A percentile compares a stretch with the other conserved stretches of the same genome.
These are phyloP conservation scores for Yamadazyma atlantica DNA, from an alignment of 1,139 yeast species.

Conservation along the genomic window DNA sequence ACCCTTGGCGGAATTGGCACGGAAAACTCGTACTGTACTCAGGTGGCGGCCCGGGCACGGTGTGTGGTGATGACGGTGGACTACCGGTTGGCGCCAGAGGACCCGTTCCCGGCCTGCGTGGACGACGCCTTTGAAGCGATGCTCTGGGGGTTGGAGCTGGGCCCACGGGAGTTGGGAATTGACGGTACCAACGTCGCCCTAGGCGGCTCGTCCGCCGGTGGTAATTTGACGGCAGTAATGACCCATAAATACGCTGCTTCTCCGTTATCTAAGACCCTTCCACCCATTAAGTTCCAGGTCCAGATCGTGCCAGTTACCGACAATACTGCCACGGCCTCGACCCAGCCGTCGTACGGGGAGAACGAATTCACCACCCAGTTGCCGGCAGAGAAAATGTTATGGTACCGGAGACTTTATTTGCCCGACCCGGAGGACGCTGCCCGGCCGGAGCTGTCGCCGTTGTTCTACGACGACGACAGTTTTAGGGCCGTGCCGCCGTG, in stretches of 20 bases:
- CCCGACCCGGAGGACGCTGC: constrained; percentile 34
- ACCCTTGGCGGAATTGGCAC: constrained; percentile 45
- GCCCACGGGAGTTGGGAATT: constrained; percentile 22
- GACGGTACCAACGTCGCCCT: constrained; percentile 36
- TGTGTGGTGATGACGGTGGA: constrained; percentile 42
- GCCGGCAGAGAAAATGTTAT: constrained; percentile 49
- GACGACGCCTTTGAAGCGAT: constrained; percentile 44
- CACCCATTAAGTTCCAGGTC: constrained; percentile 41
- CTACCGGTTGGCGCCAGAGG: constrained; percentile 50
- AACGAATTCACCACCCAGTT: constrained; percentile 44
- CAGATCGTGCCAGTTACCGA: constrained; percentile 51
- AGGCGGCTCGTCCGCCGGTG: constrained; percentile 53
- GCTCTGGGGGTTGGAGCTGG: constrained; percentile 21
- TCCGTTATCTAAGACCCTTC: constrained; percentile 22
- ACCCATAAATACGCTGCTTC: constrained; percentile 38
- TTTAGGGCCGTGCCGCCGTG: constrained; percentile 43
- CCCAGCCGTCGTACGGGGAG: constrained; percentile 40
- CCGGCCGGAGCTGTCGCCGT: constrained; percentile 47
- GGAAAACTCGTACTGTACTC: constrained; percentile 47
- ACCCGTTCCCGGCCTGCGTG: constrained; percentile 49
- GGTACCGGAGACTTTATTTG: constrained; percentile 47
- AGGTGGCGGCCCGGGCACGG: constrained; percentile 33
- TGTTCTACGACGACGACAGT: constrained; percentile 40
- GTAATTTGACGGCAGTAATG: constrained; percentile 43
- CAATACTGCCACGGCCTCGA: constrained; percentile 41